Percentiles rank a stretch among this genome's conserved stretches.
Evolutionary conservation across 495 filamentous ascomycete genomes (phyloP).

Genomic region (Parathielavia hyrcaniae): DNA sequence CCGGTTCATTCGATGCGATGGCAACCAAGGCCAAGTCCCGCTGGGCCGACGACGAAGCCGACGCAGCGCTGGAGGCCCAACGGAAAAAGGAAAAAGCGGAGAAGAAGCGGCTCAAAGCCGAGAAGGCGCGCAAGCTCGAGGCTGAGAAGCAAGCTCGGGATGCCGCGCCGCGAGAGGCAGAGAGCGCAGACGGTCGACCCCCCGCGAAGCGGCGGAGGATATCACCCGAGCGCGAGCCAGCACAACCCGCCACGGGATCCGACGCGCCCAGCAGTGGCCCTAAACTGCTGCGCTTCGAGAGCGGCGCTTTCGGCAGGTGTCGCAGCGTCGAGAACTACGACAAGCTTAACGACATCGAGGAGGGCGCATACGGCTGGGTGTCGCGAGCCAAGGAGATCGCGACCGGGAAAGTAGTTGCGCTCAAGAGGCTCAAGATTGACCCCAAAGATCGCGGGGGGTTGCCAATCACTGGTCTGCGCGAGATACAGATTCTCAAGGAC

Average conservation of each 20-base stretch:
- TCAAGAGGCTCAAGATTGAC: conserved; percentile 94
- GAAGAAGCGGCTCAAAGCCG: conserved; percentile 78
- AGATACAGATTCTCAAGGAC: conserved; percentile 60
- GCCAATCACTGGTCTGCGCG: conserved; percentile 84
- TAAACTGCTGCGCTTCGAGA: conserved; percentile 64
- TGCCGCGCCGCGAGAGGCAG: conserved; percentile 20
- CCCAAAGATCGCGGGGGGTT: conserved; percentile 70
- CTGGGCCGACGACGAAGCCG: conserved; percentile 79
- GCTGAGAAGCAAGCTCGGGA: conserved; percentile 45
- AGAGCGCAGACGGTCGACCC: conserved; percentile 34
- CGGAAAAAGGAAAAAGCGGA: conserved; percentile 83
- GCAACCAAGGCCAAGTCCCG: conserved; percentile 64
- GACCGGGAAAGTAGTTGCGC: conserved; percentile 81
- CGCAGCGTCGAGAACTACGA: conserved; percentile 86
- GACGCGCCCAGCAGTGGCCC: conserved; percentile 18
- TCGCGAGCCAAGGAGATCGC: conserved; percentile 72
- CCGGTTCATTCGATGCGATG: conserved; percentile 41
- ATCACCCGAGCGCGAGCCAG: conserved; percentile 34
- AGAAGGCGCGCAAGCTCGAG: conserved; percentile 70
- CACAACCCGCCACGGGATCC: conserved; percentile 3
- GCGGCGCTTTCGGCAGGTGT: conserved; percentile 60
- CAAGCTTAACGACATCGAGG: conserved; percentile 91
- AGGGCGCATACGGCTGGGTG: conserved; percentile 93
- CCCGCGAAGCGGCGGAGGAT: conserved; percentile 54
- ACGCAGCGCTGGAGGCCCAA: conserved; percentile 63